phyloP scores from a whole-genome alignment of 1,284 basidiomycete genomes.

The Cronartium ribicola region DNA sequence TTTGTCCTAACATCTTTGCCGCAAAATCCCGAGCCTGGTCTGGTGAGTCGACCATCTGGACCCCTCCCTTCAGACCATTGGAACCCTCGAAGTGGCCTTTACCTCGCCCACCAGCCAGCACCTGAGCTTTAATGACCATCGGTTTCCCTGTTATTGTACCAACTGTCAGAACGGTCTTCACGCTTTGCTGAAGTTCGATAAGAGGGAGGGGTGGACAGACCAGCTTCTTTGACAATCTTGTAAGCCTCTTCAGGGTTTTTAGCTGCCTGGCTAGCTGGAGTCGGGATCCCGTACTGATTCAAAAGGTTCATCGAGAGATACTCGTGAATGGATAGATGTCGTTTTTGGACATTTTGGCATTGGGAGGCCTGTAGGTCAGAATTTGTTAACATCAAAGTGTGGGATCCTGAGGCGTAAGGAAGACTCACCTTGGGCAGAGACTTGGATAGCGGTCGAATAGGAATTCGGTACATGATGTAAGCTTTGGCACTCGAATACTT shows the following conservation, averaged over 20 bases:
- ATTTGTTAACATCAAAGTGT: background rate
- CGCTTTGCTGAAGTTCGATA: conserved; percentile 6
- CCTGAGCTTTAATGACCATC: conserved; percentile 96
- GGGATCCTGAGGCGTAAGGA: background rate
- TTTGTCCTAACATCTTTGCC: conserved; percentile 86
- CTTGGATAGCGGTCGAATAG: conserved; percentile 21
- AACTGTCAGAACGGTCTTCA: background rate
- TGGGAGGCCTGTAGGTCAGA: background rate
- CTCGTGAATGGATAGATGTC: conserved; percentile 96
- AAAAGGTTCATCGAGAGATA: conserved; percentile 93
- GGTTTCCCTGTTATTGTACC: conserved; percentile 5
- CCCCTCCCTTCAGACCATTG: conserved; percentile 92
- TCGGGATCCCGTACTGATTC: conserved; percentile 94
- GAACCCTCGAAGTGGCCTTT: conserved; percentile 85
- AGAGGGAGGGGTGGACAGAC: conserved; percentile 52
- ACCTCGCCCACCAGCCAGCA: conserved; percentile 95
- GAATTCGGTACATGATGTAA: conserved; percentile 29
- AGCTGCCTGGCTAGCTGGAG: conserved; percentile 86
- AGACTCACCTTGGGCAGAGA: conserved; percentile 20
- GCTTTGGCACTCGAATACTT: background rate
- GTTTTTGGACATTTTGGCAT: conserved; percentile 60
- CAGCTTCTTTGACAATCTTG: conserved; percentile 80
- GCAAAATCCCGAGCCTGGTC: conserved; percentile 84
- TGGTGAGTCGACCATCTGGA: conserved; percentile 88
- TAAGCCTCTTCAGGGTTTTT: conserved; percentile 85